These are phyloP conservation scores for Volvox reticuliferus DNA, from an alignment of 139 green algal species.

Conservation along the genomic window DNA sequence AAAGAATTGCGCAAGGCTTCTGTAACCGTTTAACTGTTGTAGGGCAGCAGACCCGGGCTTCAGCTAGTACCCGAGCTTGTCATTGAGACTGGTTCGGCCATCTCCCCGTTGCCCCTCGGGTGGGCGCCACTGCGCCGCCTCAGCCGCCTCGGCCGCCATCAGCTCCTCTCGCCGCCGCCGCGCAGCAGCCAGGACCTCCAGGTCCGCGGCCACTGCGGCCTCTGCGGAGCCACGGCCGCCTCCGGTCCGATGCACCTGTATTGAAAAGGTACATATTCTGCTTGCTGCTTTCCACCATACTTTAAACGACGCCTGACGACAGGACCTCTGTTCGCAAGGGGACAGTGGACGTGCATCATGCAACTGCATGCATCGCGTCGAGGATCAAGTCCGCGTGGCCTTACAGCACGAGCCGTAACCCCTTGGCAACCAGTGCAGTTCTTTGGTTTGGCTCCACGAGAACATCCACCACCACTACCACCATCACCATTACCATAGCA, in stretches of 20 bases:
- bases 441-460: not conserved
- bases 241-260: not conserved
- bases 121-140: constrained; percentile 61
- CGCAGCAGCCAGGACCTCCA: constrained; percentile 42
- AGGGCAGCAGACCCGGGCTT: too few relatives aligned
- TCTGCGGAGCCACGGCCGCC: constrained; percentile 11
- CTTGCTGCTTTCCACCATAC: too few relatives aligned
- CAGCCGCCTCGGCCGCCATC: constrained; percentile 29
- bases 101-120: constrained; percentile 70
- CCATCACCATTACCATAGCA: not conserved
- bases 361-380: too few relatives aligned
- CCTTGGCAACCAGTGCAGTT: too few relatives aligned
- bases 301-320: too few relatives aligned
- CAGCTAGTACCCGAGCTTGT: constrained; percentile 72
- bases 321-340: too few relatives aligned
- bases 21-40: too few relatives aligned
- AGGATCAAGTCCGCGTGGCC: too few relatives aligned
- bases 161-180: constrained; percentile 36
- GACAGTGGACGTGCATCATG: too few relatives aligned
- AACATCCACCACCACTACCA: not conserved
- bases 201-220: constrained; percentile 44
- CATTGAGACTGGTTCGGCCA: constrained; percentile 68
- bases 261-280: not conserved
- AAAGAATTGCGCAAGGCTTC: too few relatives aligned
- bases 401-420: too few relatives aligned